Evolutionary conservation across 2,329 filamentous ascomycete species (phyloP).

Genomic region (Alternaria consortialis): DNA sequence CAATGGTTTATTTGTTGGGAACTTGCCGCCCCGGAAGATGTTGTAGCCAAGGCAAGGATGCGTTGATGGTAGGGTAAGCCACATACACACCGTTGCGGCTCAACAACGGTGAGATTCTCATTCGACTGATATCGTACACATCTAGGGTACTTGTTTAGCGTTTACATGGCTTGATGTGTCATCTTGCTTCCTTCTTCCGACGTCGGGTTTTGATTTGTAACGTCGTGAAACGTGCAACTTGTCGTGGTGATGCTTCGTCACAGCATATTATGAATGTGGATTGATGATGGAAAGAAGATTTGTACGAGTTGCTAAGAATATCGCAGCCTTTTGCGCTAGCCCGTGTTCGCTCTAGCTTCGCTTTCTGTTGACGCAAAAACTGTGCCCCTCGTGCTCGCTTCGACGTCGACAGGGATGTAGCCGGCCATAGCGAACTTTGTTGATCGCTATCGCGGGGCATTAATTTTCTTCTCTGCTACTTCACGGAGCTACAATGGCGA

Average conservation of each 20-base stretch:
- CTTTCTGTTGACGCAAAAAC: slow-evolving; percentile 1
- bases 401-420: slow-evolving; percentile 3
- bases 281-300: slow-evolving; percentile 5
- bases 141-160: not conserved
- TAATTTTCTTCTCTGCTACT: slow-evolving; percentile 4
- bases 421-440: not conserved
- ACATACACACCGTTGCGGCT: slow-evolving; percentile 18
- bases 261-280: not conserved
- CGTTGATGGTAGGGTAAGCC: slow-evolving; percentile 7
- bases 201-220: not conserved
- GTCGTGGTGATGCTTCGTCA: not conserved
- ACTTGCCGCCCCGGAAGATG: slow-evolving; percentile 19
- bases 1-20: slow-evolving; percentile 20
- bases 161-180: slow-evolving; percentile 1
- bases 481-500: not conserved
- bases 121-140: slow-evolving; percentile 6
- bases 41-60: slow-evolving; percentile 6
- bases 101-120: slow-evolving; percentile 19
- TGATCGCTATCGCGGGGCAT: slow-evolving; percentile 8
- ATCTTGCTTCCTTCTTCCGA: not conserved
- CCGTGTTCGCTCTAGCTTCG: not conserved
- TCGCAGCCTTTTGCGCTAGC: slow-evolving; percentile 4
- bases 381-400: slow-evolving; percentile 24
- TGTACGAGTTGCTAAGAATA: slow-evolving; percentile 9
- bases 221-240: not conserved